These are phyloP conservation scores for Aspergillus carlsbadensis DNA, from an alignment of 495 filamentous ascomycete species.

Conservation along the genomic window DNA sequence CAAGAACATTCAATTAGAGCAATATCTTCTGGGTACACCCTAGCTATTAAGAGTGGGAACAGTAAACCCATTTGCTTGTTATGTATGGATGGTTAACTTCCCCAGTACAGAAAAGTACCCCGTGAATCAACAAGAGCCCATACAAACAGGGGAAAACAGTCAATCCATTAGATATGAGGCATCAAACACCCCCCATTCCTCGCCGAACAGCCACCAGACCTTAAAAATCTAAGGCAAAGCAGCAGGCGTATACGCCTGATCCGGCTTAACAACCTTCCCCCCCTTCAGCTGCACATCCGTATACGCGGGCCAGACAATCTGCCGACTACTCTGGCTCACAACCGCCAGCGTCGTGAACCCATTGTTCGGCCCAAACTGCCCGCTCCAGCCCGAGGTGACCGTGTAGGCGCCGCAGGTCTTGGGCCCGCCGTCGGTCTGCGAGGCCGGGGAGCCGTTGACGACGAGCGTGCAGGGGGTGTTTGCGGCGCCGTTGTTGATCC, in stretches of 20 bases:
- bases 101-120: too few species aligned
- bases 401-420: background rate
- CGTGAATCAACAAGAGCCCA: too few species aligned
- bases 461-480: background rate
- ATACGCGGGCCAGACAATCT: conserved; percentile 5
- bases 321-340: background rate
- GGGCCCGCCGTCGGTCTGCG: background rate
- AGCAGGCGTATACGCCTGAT: conserved; percentile 2
- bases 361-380: background rate
- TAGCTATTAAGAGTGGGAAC: too few species aligned
- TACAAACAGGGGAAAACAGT: too few species aligned
- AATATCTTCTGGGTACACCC: too few species aligned
- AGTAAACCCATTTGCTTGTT: too few species aligned
- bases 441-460: background rate
- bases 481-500: background rate
- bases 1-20: too few species aligned
- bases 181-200: too few species aligned
- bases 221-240: background rate
- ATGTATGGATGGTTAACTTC: too few species aligned
- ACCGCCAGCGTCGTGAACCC: background rate
- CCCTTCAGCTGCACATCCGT: background rate
- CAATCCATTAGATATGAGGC: too few species aligned
- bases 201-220: too few species aligned
- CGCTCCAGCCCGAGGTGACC: conserved; percentile 8
- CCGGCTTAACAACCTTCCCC: background rate